A percentile compares a stretch with the other conserved stretches of the same genome.
These are phyloP conservation scores for Phytophthora kernoviae DNA, from an alignment of 352 stramenopile species.

Conservation along the genomic window DNA sequence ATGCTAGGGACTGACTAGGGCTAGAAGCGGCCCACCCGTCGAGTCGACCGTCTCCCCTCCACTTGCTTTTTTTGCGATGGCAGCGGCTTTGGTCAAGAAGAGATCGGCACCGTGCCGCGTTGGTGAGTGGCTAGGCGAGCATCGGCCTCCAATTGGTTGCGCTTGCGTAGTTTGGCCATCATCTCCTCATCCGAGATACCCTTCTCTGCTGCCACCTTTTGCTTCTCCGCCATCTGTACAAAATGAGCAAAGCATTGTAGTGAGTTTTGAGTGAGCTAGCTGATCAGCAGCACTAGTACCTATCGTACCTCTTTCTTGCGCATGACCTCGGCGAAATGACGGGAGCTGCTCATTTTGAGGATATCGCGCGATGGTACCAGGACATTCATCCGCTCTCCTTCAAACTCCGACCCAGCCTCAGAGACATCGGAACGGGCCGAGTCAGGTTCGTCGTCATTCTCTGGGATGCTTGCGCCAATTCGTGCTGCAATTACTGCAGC, in stretches of 20 bases:
- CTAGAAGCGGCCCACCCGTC: slow-evolving; percentile 10
- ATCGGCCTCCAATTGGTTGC: slow-evolving; percentile 71
- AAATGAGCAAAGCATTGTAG: slow-evolving; percentile 3
- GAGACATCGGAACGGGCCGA: slow-evolving; percentile 64
- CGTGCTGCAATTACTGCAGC: slow-evolving; percentile 23
- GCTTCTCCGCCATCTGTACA: slow-evolving; percentile 67
- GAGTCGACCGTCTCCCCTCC: slow-evolving; percentile 1
- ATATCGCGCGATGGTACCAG: slow-evolving; percentile 80
- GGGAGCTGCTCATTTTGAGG: slow-evolving; percentile 87
- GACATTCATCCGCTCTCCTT: slow-evolving; percentile 50
- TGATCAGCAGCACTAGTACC: background rate
- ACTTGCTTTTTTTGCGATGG: slow-evolving; percentile 31
- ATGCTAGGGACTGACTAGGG: slow-evolving; percentile 60
- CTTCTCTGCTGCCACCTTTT: slow-evolving; percentile 76
- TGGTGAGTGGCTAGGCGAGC: slow-evolving; percentile 70
- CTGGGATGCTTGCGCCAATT: slow-evolving; percentile 31
- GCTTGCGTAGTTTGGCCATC: slow-evolving; percentile 77
- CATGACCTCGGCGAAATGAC: slow-evolving; percentile 79
- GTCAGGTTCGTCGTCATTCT: slow-evolving; percentile 44
- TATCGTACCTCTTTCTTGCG: slow-evolving; percentile 78
- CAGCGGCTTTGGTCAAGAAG: slow-evolving; percentile 35
- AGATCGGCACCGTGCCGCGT: slow-evolving; percentile 42
- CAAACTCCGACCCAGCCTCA: slow-evolving; percentile 21
- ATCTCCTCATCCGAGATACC: slow-evolving; percentile 88
- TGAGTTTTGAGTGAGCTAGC: slow-evolving; percentile 1